A percentile compares a stretch with the other conserved stretches of the same genome.
Conservation (phyloP, 495 filamentous ascomycete species). For the Physcia stellaris region DNA sequence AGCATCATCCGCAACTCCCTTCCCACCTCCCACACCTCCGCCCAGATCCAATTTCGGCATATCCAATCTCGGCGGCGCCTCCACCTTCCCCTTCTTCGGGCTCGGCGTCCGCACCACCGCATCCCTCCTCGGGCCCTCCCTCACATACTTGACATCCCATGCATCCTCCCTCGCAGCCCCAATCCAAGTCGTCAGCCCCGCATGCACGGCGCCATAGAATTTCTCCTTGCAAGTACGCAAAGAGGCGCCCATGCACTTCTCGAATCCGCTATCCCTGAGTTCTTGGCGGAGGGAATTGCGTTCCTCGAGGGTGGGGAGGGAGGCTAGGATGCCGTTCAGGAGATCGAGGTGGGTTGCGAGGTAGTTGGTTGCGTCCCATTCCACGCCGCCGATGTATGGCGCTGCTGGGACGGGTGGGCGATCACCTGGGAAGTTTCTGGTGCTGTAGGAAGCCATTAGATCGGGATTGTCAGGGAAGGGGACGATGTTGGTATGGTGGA, state of each 20-base stretch:
- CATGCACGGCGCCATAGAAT: conserved; percentile 84
- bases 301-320: conserved; percentile 52
- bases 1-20: conserved; percentile 6
- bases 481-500: conserved; percentile 84
- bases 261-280: conserved; percentile 75
- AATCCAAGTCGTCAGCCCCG: conserved; percentile 79
- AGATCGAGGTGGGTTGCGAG: conserved; percentile 85
- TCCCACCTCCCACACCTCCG: background rate
- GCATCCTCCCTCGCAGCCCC: conserved; percentile 73
- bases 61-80: conserved; percentile 38
- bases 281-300: conserved; percentile 68
- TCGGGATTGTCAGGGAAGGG: conserved; percentile 30
- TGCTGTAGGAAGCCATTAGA: conserved; percentile 35
- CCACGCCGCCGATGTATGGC: conserved; percentile 92
- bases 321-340: conserved; percentile 82
- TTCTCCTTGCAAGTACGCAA: conserved; percentile 93
- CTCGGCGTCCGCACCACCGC: conserved; percentile 24
- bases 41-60: conserved; percentile 22
- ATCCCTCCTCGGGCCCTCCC: conserved; percentile 45
- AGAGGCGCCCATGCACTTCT: conserved; percentile 73
- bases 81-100: conserved; percentile 27
- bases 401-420: conserved; percentile 85
- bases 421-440: conserved; percentile 72
- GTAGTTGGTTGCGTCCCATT: conserved; percentile 98
- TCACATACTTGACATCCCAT: conserved; percentile 66